Conservation (phyloP, 257 asterid species). For the Solanum peruvianum region DNA sequence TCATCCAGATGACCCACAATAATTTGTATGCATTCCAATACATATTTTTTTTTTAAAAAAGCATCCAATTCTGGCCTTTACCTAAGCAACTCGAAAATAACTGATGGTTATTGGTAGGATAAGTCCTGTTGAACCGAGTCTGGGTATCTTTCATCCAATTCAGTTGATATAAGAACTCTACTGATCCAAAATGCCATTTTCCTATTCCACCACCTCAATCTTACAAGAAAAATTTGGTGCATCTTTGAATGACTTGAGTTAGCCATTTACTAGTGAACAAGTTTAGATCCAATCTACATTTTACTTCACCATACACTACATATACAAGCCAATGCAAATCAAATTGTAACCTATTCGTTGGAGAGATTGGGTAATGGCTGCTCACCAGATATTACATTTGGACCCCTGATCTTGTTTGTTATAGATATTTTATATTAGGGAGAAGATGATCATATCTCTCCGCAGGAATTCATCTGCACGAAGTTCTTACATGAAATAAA, state of each 20-base stretch:
- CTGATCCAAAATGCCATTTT: background rate
- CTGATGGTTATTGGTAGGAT: background rate
- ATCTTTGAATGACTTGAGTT: background rate
- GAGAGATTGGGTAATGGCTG: background rate
- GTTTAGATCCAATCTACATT: background rate
- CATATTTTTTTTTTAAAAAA: background rate
- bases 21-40: background rate
- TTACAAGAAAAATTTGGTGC: background rate
- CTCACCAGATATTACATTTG: background rate
- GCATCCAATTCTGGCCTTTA: background rate
- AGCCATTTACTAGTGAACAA: background rate
- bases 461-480: background rate
- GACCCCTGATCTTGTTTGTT: background rate
- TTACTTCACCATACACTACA: background rate
- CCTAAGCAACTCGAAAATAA: background rate
- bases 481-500: background rate
- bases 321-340: background rate
- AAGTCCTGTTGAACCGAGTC: background rate
- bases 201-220: background rate
- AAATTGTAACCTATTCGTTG: background rate
- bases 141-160: background rate
- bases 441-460: background rate
- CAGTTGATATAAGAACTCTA: background rate
- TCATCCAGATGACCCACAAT: background rate
- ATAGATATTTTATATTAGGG: background rate